Evolutionary conservation across 2,329 filamentous ascomycete species (phyloP).

Genomic region (Nannizziopsis arthrosporioides): DNA sequence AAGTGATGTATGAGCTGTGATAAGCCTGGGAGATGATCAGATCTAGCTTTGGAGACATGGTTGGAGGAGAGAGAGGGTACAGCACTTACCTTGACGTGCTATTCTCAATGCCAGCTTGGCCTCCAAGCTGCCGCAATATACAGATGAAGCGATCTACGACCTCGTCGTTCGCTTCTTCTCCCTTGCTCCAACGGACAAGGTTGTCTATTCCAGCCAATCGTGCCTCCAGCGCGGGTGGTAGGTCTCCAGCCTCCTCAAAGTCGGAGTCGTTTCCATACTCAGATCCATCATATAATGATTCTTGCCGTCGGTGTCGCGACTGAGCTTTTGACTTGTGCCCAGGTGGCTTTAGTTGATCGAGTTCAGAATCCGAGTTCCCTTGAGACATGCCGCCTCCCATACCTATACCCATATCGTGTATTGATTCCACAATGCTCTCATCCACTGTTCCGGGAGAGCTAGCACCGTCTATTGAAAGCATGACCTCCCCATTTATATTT

Average conservation of each 20-base stretch:
- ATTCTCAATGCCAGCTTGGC: slow-evolving; percentile 46
- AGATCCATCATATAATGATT: slow-evolving; percentile 45
- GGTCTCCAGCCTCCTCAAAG: slow-evolving; percentile 40
- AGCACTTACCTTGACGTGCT: slow-evolving; percentile 42
- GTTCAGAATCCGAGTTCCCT: slow-evolving; percentile 15
- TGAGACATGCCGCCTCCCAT: slow-evolving; percentile 5
- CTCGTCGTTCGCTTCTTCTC: slow-evolving; percentile 43
- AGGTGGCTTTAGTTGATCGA: slow-evolving; percentile 8
- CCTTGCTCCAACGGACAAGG: slow-evolving; percentile 42
- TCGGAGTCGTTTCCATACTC: slow-evolving; percentile 49
- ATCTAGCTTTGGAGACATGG: not conserved
- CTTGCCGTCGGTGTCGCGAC: slow-evolving; percentile 28
- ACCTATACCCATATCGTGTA: slow-evolving; percentile 20
- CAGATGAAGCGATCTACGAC: slow-evolving; percentile 43
- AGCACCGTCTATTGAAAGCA: slow-evolving; percentile 18
- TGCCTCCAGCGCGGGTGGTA: slow-evolving; percentile 44
- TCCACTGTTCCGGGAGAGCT: slow-evolving; percentile 12
- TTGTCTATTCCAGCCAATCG: slow-evolving; percentile 46
- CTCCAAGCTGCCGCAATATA: slow-evolving; percentile 42
- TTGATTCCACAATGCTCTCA: slow-evolving; percentile 17
- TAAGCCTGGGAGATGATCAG: slow-evolving; percentile 34
- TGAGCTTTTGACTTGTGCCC: slow-evolving; percentile 29
- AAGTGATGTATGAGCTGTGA: slow-evolving; percentile 47
- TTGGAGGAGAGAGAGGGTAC: not conserved
- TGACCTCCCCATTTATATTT: slow-evolving; percentile 16